Conservation (phyloP, 768 basidiomycete genomes). For the Podaxis sp. region DNA sequence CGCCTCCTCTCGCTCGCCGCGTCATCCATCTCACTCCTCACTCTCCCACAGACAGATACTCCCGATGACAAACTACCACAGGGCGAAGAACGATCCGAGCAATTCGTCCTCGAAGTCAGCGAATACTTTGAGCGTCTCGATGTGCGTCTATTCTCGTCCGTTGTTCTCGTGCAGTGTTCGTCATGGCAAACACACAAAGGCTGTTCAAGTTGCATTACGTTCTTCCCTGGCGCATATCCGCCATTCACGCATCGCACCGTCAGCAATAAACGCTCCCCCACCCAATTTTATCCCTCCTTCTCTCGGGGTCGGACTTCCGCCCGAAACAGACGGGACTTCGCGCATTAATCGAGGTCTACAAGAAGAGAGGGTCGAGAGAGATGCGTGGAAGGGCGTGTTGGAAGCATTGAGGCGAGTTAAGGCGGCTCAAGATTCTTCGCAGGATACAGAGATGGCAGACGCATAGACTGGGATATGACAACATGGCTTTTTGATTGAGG, state of each 20-base stretch:
- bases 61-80: conserved; percentile 66
- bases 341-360: conserved; percentile 60
- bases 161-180: conserved; percentile 1
- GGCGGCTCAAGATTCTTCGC: conserved; percentile 28
- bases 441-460: conserved; percentile 13
- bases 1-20: conserved; percentile 72
- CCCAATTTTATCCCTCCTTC: conserved; percentile 72
- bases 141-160: conserved; percentile 33
- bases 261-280: conserved; percentile 80
- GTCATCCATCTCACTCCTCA: conserved; percentile 73
- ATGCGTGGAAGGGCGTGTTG: conserved; percentile 75
- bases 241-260: conserved; percentile 77
- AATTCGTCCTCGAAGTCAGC: conserved; percentile 80
- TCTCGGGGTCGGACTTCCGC: conserved; percentile 71
- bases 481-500: neutral
- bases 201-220: conserved; percentile 72
- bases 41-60: conserved; percentile 77
- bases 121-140: conserved; percentile 83
- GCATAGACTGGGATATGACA: neutral
- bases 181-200: conserved; percentile 30
- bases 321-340: conserved; percentile 26
- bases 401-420: conserved; percentile 63
- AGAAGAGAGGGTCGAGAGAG: conserved; percentile 70
- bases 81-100: conserved; percentile 80
- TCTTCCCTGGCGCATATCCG: conserved; percentile 79